Conservation (phyloP, 2,329 filamentous ascomycete species). For the Fusarium newnesense region DNA sequence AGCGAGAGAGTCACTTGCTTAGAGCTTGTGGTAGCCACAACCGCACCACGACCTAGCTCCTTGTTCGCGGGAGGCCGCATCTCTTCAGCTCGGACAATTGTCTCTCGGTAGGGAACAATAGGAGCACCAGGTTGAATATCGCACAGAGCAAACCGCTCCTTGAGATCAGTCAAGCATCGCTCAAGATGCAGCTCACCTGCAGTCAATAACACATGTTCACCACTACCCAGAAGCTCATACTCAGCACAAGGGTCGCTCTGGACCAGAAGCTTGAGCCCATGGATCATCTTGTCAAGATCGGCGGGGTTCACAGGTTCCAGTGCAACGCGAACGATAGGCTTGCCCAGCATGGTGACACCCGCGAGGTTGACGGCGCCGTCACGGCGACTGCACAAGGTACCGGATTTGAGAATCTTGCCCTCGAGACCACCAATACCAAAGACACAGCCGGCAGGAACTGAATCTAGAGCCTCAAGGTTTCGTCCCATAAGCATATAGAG, state of each 20-base stretch:
- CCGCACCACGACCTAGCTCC: slow-evolving; percentile 84
- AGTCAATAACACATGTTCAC: slow-evolving; percentile 94
- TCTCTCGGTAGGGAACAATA: slow-evolving; percentile 96
- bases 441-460: slow-evolving; percentile 91
- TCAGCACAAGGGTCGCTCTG: slow-evolving; percentile 96
- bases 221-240: slow-evolving; percentile 91
- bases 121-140: slow-evolving; percentile 94
- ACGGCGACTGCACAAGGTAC: slow-evolving; percentile 88
- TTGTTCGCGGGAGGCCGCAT: slow-evolving; percentile 91
- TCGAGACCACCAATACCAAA: slow-evolving; percentile 95
- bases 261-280: slow-evolving; percentile 84
- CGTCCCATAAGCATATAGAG: slow-evolving; percentile 97
- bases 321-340: slow-evolving; percentile 94
- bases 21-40: slow-evolving; percentile 80
- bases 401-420: slow-evolving; percentile 94
- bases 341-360: slow-evolving; percentile 80
- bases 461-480: slow-evolving; percentile 81
- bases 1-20: slow-evolving; percentile 85
- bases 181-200: slow-evolving; percentile 96
- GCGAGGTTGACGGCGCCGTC: slow-evolving; percentile 91
- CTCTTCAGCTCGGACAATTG: slow-evolving; percentile 86
- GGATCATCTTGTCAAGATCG: slow-evolving; percentile 95
- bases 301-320: slow-evolving; percentile 92
- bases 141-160: slow-evolving; percentile 91
- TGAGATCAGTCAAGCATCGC: slow-evolving; percentile 89